Conservation (phyloP, 2,329 filamentous ascomycete genomes). For the Fusarium nodosum region DNA sequence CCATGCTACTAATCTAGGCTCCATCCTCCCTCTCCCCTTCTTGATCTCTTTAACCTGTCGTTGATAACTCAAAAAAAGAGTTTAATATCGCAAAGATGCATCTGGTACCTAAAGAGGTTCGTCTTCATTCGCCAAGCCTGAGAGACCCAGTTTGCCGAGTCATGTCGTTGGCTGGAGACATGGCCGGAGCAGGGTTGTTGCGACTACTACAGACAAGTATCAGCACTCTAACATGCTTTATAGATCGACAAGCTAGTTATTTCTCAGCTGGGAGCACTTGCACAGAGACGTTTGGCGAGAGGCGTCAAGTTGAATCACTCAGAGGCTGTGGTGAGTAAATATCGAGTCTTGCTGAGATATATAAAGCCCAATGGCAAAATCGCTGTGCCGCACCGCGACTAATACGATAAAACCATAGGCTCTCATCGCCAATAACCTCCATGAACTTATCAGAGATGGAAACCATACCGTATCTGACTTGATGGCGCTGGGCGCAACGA, state of each 20-base stretch:
- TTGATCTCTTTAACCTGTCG: constrained; percentile 3
- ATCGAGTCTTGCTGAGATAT: not conserved
- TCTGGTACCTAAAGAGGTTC: constrained; percentile 64
- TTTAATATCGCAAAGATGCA: constrained; percentile 56
- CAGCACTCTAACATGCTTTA: constrained; percentile 28
- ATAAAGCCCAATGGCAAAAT: constrained; percentile 4
- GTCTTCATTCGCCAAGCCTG: constrained; percentile 43
- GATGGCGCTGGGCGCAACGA: constrained; percentile 90
- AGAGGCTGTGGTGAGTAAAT: constrained; percentile 78
- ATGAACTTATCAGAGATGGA: constrained; percentile 98
- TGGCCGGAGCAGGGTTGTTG: constrained; percentile 42
- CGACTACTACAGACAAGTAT: constrained; percentile 2
- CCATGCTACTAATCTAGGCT: constrained; percentile 12
- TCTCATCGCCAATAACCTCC: constrained; percentile 87
- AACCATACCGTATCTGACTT: constrained; percentile 91
- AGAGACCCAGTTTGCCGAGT: constrained; percentile 24
- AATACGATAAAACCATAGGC: constrained; percentile 62
- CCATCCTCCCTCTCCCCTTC: constrained; percentile 10
- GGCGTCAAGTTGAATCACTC: constrained; percentile 91
- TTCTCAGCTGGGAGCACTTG: constrained; percentile 87
- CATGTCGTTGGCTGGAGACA: constrained; percentile 26
- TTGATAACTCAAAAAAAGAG: constrained; percentile 1
- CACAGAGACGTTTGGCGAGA: constrained; percentile 87
- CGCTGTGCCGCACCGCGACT: constrained; percentile 9
- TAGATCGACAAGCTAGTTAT: constrained; percentile 97